Base-by-base conservation (phyloP, 2,329 filamentous ascomycete genomes). In the Macrophomina pseudophaseolina region DNA sequence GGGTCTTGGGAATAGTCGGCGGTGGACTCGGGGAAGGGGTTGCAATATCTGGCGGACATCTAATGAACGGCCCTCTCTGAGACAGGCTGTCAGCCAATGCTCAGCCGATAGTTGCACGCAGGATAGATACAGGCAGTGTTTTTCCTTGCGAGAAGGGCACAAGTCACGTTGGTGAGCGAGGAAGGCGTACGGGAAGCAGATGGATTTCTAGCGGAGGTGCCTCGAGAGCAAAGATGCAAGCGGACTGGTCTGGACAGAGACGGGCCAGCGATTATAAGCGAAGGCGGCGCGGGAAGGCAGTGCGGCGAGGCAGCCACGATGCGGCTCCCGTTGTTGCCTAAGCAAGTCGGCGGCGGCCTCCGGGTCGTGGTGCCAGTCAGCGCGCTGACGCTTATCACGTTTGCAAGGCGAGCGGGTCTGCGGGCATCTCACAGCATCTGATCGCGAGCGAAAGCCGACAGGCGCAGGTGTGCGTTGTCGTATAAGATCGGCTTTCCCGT, bases 241-340 rank as follows among this genome's bases (percentile, higher is more conserved):
- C 52, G n/a, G 18, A 9, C 28, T 16, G 18, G 32, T 33, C 52
- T 5, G 35, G n/a, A n/a, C 52, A 4, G 52, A 8, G 56, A 48
- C 7, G 40, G 18, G 9, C 18, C 9, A 3, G 28, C 18, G 35
- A 42, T 38, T 62, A 62, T 62, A 62, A 42, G 40, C 38, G 18
- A 9, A 9, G 14, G 18, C 12, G 40, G 56, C 14, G 56, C 38
- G 54, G 42, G 35, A 42, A 42, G 54, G 54, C 54, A 14, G 38
- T 42, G 38, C 54, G 18, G 40, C 40, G 30, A 59, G 58, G 58
- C 58, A 62, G 28, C 58, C 42, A 48, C 32, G 42, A 49, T 62
- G 58, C 42, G 58, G 58, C 58, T 62, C 30, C 46, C n/a, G 8
- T 49, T 44, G 58, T 33, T 62, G 58, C 58, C 58, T 62, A 32